Conservation (phyloP, 345 rosid genomes). For the Syzygium jambos region DNA sequence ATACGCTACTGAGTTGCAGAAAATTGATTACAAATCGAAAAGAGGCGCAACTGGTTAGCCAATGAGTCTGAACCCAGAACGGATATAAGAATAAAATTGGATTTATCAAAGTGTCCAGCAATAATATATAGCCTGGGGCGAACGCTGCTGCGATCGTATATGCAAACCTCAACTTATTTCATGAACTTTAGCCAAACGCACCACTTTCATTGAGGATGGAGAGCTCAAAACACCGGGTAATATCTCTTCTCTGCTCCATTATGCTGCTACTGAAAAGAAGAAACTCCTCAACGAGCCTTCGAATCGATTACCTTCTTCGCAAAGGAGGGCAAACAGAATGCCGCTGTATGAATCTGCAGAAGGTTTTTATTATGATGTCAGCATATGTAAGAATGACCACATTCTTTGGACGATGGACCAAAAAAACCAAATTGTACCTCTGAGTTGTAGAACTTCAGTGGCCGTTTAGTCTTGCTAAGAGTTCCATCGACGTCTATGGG, state of each 20-base stretch:
- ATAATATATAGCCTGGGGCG: background rate
- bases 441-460: constrained; percentile 70
- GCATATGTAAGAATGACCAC: background rate
- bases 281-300: constrained; percentile 20
- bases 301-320: constrained; percentile 84
- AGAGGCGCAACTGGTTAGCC: too few species aligned
- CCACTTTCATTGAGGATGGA: background rate
- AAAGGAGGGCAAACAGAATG: constrained; percentile 89
- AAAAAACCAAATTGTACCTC: constrained; percentile 36
- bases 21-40: too few species aligned
- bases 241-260: background rate
- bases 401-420: background rate
- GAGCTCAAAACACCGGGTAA: background rate
- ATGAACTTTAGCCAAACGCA: constrained; percentile 1
- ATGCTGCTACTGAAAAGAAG: background rate
- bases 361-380: background rate
- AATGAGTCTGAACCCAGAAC: too few species aligned
- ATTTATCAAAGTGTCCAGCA: too few species aligned
- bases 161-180: constrained; percentile 9
- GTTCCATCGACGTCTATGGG: constrained; percentile 40
- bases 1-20: too few species aligned
- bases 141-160: background rate
- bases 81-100: too few species aligned
- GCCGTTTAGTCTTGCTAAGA: constrained; percentile 29
- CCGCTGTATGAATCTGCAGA: constrained; percentile 82